These are phyloP conservation scores for Epichloe aotearoae DNA, from an alignment of 2,329 filamentous ascomycete species.

Conservation along the genomic window DNA sequence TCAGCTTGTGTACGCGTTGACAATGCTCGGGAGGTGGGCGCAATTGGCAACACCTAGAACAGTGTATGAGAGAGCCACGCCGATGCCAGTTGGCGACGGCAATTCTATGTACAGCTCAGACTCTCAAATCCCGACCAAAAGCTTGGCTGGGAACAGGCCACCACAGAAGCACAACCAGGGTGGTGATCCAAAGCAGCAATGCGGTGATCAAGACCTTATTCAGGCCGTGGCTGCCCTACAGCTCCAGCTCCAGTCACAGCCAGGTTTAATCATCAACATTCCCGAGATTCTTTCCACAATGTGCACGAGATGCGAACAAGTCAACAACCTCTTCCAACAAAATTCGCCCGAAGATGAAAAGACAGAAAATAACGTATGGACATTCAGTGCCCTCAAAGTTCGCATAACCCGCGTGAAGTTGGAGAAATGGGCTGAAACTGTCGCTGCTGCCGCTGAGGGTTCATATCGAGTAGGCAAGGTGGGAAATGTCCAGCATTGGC, in stretches of 20 bases:
- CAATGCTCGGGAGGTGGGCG: constrained; percentile 37
- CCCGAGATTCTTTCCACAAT: constrained; percentile 28
- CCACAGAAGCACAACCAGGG: background rate
- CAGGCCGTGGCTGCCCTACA: constrained; percentile 27
- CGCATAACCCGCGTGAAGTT: constrained; percentile 32
- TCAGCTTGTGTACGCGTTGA: constrained; percentile 36
- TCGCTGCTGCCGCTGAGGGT: constrained; percentile 22
- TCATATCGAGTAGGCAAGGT: constrained; percentile 8
- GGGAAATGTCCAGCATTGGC: constrained; percentile 5
- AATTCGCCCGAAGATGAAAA: constrained; percentile 18
- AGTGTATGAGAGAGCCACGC: constrained; percentile 11
- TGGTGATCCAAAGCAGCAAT: constrained; percentile 2
- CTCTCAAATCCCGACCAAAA: constrained; percentile 9
- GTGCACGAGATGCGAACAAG: constrained; percentile 29
- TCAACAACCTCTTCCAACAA: constrained; percentile 23
- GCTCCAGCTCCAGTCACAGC: constrained; percentile 28
- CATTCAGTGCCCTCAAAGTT: constrained; percentile 33
- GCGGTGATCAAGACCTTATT: constrained; percentile 24
- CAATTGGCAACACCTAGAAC: constrained; percentile 29
- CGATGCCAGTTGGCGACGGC: constrained; percentile 15
- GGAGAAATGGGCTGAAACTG: constrained; percentile 32
- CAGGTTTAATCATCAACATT: constrained; percentile 32
- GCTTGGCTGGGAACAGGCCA: background rate
- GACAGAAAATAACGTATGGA: constrained; percentile 34
- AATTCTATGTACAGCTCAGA: constrained; percentile 13